Evolutionary conservation across 345 rosid species (phyloP).

Genomic region (Citrus glauca): DNA sequence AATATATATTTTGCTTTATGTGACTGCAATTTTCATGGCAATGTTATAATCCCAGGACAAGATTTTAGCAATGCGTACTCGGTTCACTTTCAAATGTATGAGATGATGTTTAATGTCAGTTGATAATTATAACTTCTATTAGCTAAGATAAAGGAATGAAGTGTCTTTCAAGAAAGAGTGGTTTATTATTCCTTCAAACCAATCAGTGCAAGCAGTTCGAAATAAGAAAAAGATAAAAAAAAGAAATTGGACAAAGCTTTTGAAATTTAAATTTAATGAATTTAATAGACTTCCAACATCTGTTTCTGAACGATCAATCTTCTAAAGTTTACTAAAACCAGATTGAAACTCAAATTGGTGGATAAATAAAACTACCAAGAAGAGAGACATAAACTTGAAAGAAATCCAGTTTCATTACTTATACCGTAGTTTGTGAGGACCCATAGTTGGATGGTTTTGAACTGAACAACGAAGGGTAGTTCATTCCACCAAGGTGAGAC

Average conservation of each 20-base stretch:
- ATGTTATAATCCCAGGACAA: background rate
- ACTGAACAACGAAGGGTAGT: slow-evolving; percentile 90
- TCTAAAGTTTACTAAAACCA: background rate
- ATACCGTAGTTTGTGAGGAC: slow-evolving; percentile 60
- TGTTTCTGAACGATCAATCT: background rate
- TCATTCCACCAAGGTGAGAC: slow-evolving; percentile 99
- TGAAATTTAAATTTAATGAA: no score
- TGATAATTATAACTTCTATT: background rate
- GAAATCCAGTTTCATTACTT: slow-evolving; percentile 6
- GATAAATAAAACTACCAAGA: background rate
- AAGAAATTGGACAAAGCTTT: no score
- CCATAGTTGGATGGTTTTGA: slow-evolving; percentile 67
- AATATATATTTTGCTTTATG: background rate
- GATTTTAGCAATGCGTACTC: background rate
- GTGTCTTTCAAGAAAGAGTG: no score
- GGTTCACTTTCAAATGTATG: background rate
- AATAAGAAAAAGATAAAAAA: no score
- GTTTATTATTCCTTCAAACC: no score
- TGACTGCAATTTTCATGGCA: background rate
- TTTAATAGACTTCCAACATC: background rate
- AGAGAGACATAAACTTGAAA: background rate
- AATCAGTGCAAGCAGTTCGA: background rate
- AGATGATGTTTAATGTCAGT: background rate
- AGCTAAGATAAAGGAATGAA: no score
- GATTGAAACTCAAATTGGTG: background rate